These are phyloP conservation scores for Aspergillus cavernicola DNA, from an alignment of 495 filamentous ascomycete species.

Conservation along the genomic window DNA sequence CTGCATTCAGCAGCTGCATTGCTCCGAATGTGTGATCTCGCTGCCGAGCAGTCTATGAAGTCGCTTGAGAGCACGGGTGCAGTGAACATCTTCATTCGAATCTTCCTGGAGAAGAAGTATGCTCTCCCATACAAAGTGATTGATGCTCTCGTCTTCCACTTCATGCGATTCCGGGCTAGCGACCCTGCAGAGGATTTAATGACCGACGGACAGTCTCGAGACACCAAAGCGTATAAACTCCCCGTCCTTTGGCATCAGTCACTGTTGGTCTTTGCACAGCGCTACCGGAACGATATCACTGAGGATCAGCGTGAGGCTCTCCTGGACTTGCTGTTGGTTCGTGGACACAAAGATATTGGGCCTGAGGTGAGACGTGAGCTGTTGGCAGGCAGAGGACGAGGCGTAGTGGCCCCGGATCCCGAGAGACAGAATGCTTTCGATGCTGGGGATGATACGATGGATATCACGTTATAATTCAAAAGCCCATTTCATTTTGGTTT, in stretches of 20 bases:
- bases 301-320: conserved; percentile 92
- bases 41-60: conserved; percentile 74
- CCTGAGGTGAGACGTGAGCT: conserved; percentile 90
- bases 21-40: conserved; percentile 87
- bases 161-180: conserved; percentile 74
- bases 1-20: conserved; percentile 91
- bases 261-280: conserved; percentile 84
- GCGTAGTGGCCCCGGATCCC: conserved; percentile 60
- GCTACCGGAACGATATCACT: conserved; percentile 89
- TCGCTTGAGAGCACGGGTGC: conserved; percentile 75
- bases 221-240: conserved; percentile 53
- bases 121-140: conserved; percentile 93
- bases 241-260: conserved; percentile 91
- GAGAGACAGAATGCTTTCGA: conserved; percentile 51
- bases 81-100: conserved; percentile 88
- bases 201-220: conserved; percentile 33
- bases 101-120: conserved; percentile 93
- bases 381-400: conserved; percentile 82
- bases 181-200: conserved; percentile 46
- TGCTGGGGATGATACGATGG: conserved; percentile 91
- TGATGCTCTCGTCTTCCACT: conserved; percentile 93
- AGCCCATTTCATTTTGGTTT: conserved; percentile 4
- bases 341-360: conserved; percentile 84
- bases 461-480: conserved; percentile 44
- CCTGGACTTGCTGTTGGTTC: conserved; percentile 79